Evolutionary conservation across 2,329 filamentous ascomycete genomes (phyloP).

Genomic region (Hypoxylon sp.): DNA sequence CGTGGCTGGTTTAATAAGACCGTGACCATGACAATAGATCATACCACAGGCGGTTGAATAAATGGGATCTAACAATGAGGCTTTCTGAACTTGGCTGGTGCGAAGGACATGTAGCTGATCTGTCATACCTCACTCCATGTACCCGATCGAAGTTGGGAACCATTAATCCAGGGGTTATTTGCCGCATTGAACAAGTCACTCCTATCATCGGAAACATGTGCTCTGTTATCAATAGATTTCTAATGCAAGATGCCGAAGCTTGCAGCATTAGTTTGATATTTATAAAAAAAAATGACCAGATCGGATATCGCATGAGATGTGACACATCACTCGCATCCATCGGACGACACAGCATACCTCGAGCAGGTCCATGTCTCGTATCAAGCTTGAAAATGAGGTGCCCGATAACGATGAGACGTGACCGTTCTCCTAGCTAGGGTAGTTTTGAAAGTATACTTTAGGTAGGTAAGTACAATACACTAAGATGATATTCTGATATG

Average conservation of each 20-base stretch:
- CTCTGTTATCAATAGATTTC: neutral
- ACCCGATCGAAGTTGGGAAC: neutral
- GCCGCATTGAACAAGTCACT: slow-evolving; percentile 19
- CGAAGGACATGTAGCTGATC: neutral
- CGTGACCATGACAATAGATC: neutral
- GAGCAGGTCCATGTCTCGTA: neutral
- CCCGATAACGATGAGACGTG: neutral
- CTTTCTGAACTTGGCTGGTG: neutral
- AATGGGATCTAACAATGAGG: slow-evolving; percentile 4
- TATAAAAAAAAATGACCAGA: slow-evolving; percentile 6
- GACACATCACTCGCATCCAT: slow-evolving; percentile 28
- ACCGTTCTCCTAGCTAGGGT: neutral
- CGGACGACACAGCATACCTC: neutral
- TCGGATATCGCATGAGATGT: slow-evolving; percentile 28
- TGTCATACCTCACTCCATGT: slow-evolving; percentile 9
- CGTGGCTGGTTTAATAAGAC: neutral
- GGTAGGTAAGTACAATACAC: neutral
- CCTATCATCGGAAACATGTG: neutral
- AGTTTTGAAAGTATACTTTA: neutral
- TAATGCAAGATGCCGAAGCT: neutral
- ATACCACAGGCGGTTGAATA: neutral
- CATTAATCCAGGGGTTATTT: neutral
- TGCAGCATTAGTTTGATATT: neutral
- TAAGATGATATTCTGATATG: neutral
- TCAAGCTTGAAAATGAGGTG: neutral